These are phyloP conservation scores for Lumnitzera racemosa DNA, from an alignment of 345 rosid genomes.

Conservation along the genomic window DNA sequence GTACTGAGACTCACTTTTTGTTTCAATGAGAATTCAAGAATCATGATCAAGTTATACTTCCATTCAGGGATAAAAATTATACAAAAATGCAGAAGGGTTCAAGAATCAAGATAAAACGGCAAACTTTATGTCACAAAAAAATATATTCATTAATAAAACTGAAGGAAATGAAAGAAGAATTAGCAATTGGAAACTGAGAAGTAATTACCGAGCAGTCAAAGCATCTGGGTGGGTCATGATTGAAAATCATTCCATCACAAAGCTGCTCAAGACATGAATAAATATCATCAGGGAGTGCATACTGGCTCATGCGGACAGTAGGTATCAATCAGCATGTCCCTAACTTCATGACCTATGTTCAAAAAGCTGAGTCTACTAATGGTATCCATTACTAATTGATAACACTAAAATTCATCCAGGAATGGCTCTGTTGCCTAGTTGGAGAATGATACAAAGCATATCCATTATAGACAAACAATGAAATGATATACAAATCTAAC, in stretches of 20 bases:
- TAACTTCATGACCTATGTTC: not conserved
- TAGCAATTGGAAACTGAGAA: slow-evolving; percentile 13
- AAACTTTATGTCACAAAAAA: too few relatives aligned
- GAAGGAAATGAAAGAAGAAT: not conserved
- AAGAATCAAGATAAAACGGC: too few relatives aligned
- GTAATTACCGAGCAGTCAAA: slow-evolving; percentile 62
- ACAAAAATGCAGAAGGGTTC: too few relatives aligned
- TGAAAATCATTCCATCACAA: slow-evolving; percentile 77
- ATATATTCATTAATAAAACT: not conserved
- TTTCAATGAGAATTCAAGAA: too few relatives aligned
- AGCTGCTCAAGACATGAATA: slow-evolving; percentile 57
- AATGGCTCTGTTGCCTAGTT: too few relatives aligned
- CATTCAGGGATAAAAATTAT: too few relatives aligned
- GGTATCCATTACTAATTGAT: not conserved
- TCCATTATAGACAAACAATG: not conserved
- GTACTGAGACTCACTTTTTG: too few relatives aligned
- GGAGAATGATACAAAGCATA: not conserved
- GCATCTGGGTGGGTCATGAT: slow-evolving; percentile 84
- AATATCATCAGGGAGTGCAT: slow-evolving; percentile 24
- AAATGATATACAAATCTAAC: not conserved
- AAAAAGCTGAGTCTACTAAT: not conserved
- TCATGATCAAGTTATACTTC: too few relatives aligned
- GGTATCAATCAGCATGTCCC: not conserved
- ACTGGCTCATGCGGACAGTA: not conserved
- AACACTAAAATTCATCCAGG: not conserved